phyloP scores from a whole-genome alignment of 2,329 filamentous ascomycete genomes.

The Zalaria sp. region DNA sequence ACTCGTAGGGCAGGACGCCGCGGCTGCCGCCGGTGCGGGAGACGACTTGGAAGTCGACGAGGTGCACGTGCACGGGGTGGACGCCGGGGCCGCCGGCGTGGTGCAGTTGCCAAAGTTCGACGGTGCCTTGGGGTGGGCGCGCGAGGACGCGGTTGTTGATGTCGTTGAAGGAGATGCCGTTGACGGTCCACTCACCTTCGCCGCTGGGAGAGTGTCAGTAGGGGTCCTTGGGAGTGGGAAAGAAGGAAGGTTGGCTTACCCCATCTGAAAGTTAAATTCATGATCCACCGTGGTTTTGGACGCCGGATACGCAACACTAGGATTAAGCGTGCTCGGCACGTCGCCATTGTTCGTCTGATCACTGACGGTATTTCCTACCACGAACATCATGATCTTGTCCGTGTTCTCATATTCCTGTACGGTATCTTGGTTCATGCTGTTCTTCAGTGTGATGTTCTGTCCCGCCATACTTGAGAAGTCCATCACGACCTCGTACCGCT shows the following conservation, averaged over 20 bases:
- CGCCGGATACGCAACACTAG: slow-evolving; percentile 13
- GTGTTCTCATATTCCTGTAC: slow-evolving; percentile 38
- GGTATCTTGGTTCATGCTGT: slow-evolving; percentile 12
- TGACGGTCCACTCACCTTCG: slow-evolving; percentile 18
- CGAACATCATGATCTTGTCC: slow-evolving; percentile 33
- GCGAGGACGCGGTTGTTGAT: slow-evolving; percentile 21
- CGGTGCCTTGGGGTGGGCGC: slow-evolving; percentile 16
- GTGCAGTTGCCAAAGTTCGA: slow-evolving; percentile 24
- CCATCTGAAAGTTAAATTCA: slow-evolving; percentile 15
- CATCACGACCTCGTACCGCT: slow-evolving; percentile 44
- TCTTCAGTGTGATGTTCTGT: slow-evolving; percentile 24
- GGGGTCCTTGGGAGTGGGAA: not conserved
- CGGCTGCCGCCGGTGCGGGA: slow-evolving; percentile 32
- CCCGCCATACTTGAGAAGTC: slow-evolving; percentile 38
- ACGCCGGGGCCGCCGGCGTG: slow-evolving; percentile 38
- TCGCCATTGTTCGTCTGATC: slow-evolving; percentile 24
- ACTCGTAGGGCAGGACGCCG: slow-evolving; percentile 37
- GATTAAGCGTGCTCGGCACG: slow-evolving; percentile 14
- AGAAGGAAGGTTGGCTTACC: not conserved
- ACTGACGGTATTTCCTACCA: slow-evolving; percentile 13
- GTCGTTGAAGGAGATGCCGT: slow-evolving; percentile 18
- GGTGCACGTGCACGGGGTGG: slow-evolving; percentile 43
- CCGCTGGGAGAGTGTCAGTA: slow-evolving; percentile 7
- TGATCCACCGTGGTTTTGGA: slow-evolving; percentile 14
- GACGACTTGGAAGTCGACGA: slow-evolving; percentile 43